phyloP scores from a whole-genome alignment of 257 asterid genomes.

The Solanum boliviense region DNA sequence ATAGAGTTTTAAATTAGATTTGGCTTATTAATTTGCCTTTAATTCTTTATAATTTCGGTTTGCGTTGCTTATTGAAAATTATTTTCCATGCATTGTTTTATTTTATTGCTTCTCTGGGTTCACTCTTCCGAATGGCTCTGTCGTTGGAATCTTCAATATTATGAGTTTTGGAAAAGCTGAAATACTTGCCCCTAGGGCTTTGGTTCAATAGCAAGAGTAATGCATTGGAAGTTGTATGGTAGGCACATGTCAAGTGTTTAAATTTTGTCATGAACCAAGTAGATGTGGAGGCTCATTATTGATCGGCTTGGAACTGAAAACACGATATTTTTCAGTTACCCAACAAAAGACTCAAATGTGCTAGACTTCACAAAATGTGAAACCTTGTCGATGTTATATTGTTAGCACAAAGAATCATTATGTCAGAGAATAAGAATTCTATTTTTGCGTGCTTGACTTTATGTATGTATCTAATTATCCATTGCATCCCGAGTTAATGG shows the following conservation, averaged over 20 bases:
- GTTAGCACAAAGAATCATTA: not conserved
- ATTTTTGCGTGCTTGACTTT: not conserved
- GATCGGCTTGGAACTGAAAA: not conserved
- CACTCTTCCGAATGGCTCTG: not conserved
- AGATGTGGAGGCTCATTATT: not conserved
- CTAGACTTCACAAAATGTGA: not conserved
- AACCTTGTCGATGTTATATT: not conserved
- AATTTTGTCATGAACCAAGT: not conserved
- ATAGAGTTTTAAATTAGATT: not conserved
- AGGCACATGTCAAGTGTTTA: too few relatives aligned
- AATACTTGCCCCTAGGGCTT: not conserved
- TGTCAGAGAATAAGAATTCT: not conserved
- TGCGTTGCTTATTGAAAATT: not conserved
- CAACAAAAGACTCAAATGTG: not conserved
- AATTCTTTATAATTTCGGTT: not conserved
- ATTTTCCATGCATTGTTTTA: not conserved
- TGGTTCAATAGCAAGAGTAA: not conserved
- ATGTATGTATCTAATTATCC: not conserved
- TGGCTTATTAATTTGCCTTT: not conserved
- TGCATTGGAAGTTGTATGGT: not conserved
- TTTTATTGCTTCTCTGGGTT: not conserved
- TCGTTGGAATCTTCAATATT: not conserved
- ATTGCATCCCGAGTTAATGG: not conserved
- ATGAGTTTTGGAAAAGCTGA: not conserved
- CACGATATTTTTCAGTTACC: not conserved